Conservation (phyloP, 768 basidiomycete genomes). For the Pulveroboletus sp. region DNA sequence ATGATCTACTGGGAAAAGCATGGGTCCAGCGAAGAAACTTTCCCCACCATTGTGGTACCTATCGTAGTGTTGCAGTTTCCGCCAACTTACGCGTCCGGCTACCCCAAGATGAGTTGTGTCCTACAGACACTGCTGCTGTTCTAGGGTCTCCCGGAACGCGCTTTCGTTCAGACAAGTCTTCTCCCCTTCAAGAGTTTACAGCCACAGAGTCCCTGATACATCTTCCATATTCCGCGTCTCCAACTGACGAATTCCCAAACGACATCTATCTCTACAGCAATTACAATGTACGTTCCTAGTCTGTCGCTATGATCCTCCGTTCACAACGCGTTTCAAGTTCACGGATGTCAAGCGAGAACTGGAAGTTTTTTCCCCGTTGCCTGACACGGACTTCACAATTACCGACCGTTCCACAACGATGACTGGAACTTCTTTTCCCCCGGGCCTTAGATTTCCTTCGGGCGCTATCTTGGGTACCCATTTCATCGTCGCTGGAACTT, state of each 20-base stretch:
- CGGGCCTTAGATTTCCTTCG: slow-evolving; percentile 93
- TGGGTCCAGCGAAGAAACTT: slow-evolving; percentile 84
- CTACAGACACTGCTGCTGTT: slow-evolving; percentile 37
- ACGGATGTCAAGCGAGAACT: slow-evolving; percentile 94
- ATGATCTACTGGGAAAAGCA: slow-evolving; percentile 63
- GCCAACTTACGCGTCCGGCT: slow-evolving; percentile 63
- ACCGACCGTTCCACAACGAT: slow-evolving; percentile 78
- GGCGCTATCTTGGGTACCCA: slow-evolving; percentile 88
- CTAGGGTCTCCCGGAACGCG: slow-evolving; percentile 56
- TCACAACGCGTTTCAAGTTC: slow-evolving; percentile 49
- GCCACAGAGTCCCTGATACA: slow-evolving; percentile 59
- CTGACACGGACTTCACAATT: slow-evolving; percentile 71
- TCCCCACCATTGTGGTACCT: slow-evolving; percentile 93
- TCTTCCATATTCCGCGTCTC: slow-evolving; percentile 70
- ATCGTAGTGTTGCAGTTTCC: slow-evolving; percentile 88
- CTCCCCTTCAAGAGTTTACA: slow-evolving; percentile 46
- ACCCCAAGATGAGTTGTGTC: slow-evolving; percentile 55
- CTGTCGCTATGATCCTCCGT: slow-evolving; percentile 1
- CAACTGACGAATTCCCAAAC: slow-evolving; percentile 71
- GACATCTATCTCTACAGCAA: slow-evolving; percentile 94
- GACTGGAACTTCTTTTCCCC: slow-evolving; percentile 80
- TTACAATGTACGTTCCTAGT: slow-evolving; percentile 68
- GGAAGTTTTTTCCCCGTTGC: slow-evolving; percentile 82
- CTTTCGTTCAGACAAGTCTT: slow-evolving; percentile 49
- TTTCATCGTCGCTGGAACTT: slow-evolving; percentile 93